These are phyloP conservation scores for Sphaerobolus stellatus DNA, from an alignment of 1,284 basidiomycete species.

Conservation along the genomic window DNA sequence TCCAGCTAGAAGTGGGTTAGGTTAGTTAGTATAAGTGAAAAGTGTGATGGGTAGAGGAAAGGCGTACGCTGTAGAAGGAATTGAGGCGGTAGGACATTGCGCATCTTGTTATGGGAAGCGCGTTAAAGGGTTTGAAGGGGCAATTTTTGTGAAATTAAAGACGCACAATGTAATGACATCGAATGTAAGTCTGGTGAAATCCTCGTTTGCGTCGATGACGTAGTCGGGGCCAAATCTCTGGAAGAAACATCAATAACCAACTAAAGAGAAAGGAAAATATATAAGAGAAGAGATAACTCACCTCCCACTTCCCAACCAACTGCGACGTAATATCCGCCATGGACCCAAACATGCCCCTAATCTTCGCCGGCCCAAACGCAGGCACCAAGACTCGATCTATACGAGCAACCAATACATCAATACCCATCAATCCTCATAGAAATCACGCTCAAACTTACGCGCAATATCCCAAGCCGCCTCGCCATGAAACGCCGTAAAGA, in stretches of 20 bases:
- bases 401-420: too few species aligned
- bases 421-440: too few species aligned
- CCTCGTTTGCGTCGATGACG: conserved; percentile 44
- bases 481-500: conserved; percentile 44
- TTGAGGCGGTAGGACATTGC: conserved; percentile 47
- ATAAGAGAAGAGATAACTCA: conserved; percentile 17
- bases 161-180: conserved; percentile 44
- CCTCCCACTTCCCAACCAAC: conserved; percentile 50
- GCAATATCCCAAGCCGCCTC: conserved; percentile 52
- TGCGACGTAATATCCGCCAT: conserved; percentile 53
- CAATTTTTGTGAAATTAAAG: background rate
- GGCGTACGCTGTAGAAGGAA: conserved; percentile 35
- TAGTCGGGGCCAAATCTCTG: conserved; percentile 43
- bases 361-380: conserved; percentile 47
- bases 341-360: conserved; percentile 49
- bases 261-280: background rate
- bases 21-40: too few species aligned
- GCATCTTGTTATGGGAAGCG: conserved; percentile 19
- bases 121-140: background rate
- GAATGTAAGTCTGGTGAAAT: conserved; percentile 49
- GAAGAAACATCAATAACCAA: background rate
- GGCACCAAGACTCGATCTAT: conserved; percentile 57
- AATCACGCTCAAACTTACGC: conserved; percentile 36
- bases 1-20: conserved; percentile 24
- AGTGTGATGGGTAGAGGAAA: background rate